Percentiles rank a stretch among this genome's conserved stretches.
phyloP scores from a whole-genome alignment of 108 stramenopile species.

The Cyclotella cryptica region DNA sequence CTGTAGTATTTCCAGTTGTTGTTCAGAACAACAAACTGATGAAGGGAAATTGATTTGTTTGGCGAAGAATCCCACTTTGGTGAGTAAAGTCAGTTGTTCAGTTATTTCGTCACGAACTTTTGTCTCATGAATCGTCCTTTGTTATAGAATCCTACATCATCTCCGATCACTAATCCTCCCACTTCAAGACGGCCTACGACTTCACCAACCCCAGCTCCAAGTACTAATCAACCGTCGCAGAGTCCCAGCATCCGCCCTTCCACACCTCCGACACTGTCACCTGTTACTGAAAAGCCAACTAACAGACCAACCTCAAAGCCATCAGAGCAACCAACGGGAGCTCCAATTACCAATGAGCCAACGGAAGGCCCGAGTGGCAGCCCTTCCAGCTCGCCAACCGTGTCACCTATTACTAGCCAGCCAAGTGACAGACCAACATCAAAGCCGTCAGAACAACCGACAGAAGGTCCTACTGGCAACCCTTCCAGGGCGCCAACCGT shows the following conservation, averaged over 20 bases:
- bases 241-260: not conserved
- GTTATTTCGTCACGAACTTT: not conserved
- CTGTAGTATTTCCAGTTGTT: constrained; percentile 9
- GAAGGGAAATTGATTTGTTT: not conserved
- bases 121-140: too few relatives aligned
- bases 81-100: not conserved
- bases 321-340: not conserved
- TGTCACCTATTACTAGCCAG: not conserved
- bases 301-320: not conserved
- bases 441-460: not conserved
- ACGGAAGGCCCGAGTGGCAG: not conserved
- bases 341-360: not conserved
- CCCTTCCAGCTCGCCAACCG: not conserved
- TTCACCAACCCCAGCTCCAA: not conserved
- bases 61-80: not conserved
- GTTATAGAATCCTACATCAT: too few relatives aligned
- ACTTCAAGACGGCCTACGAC: constrained; percentile 1
- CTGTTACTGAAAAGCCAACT: not conserved
- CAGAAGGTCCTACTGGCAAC: not conserved
- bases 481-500: not conserved
- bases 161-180: not conserved
- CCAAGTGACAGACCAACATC: constrained; percentile 2
- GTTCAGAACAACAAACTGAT: constrained; percentile 3
- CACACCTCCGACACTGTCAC: not conserved
- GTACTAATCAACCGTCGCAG: not conserved